Percentiles rank a stretch among this genome's conserved stretches.
Conservation (phyloP, 805 yeast species). For the Candida maesae region DNA sequence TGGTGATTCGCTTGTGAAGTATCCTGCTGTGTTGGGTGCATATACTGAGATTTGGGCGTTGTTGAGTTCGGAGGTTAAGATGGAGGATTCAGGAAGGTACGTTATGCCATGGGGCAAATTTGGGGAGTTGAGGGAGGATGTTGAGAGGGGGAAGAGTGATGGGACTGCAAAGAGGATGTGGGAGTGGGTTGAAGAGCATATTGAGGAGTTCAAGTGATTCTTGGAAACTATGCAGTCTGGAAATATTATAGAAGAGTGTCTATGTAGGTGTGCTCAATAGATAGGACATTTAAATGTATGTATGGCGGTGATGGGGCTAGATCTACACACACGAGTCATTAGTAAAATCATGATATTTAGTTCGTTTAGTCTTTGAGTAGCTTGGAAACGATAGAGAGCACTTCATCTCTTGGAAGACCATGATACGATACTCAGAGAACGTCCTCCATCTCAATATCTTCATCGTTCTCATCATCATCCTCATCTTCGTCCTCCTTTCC, state of each 20-base stretch:
- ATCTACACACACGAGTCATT: no score
- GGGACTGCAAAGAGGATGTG: constrained; percentile 33
- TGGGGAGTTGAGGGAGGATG: constrained; percentile 35
- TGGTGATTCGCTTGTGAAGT: background rate
- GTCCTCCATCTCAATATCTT: constrained; percentile 75
- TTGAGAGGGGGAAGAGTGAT: constrained; percentile 30
- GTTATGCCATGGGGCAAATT: constrained; percentile 41
- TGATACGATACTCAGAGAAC: constrained; percentile 37
- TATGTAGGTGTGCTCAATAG: background rate
- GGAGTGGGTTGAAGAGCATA: constrained; percentile 31
- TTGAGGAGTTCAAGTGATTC: background rate
- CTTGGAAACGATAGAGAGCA: no score
- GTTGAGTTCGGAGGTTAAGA: constrained; percentile 35
- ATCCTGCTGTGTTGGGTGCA: constrained; percentile 34
- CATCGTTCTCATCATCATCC: constrained; percentile 62
- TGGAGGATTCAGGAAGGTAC: constrained; percentile 33
- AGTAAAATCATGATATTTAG: background rate
- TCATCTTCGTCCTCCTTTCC: constrained; percentile 34
- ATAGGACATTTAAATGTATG: no score
- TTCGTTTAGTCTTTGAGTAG: background rate
- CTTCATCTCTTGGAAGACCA: background rate
- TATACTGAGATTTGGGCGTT: constrained; percentile 43
- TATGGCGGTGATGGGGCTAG: no score
- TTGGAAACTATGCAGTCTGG: background rate
- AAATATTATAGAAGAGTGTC: background rate